phyloP scores from a whole-genome alignment of 371 early-diverging fungal species.

The Mortierella polycephala region DNA sequence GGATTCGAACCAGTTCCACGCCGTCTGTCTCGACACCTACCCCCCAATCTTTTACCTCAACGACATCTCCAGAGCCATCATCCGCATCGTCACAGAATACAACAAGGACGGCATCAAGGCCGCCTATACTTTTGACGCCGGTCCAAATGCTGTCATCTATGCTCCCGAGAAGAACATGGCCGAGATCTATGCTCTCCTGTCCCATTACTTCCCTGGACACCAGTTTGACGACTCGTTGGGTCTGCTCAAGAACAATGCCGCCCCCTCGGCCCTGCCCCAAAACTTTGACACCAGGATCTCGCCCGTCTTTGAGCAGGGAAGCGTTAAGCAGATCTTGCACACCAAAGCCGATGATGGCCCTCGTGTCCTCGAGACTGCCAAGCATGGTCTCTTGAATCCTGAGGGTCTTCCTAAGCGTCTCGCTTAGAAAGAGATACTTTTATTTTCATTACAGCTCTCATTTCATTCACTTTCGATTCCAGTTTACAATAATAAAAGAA shows the following conservation, averaged over 20 bases:
- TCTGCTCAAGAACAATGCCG: conserved; percentile 50
- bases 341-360: conserved; percentile 95
- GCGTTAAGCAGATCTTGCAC: conserved; percentile 89
- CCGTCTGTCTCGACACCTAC: conserved; percentile 93
- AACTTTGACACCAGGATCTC: conserved; percentile 66
- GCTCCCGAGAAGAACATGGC: conserved; percentile 81
- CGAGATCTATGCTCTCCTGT: conserved; percentile 85
- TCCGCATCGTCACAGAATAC: conserved; percentile 86
- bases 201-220: conserved; percentile 85
- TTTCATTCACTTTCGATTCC: background rate
- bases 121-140: conserved; percentile 97
- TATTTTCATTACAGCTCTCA: background rate
- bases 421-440: conserved; percentile 17
- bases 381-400: conserved; percentile 69
- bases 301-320: conserved; percentile 74
- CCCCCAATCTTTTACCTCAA: conserved; percentile 97
- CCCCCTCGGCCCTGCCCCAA: conserved; percentile 58
- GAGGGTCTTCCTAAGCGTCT: conserved; percentile 66
- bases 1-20: conserved; percentile 99
- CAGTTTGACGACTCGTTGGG: conserved; percentile 76
- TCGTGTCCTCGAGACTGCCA: conserved; percentile 67
- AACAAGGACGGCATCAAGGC: conserved; percentile 82
- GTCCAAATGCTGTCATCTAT: conserved; percentile 98
- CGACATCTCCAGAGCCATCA: conserved; percentile 92
- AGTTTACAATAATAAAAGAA: background rate